Conservation (phyloP, 768 basidiomycete species). For the Pleurotus giganteus region DNA sequence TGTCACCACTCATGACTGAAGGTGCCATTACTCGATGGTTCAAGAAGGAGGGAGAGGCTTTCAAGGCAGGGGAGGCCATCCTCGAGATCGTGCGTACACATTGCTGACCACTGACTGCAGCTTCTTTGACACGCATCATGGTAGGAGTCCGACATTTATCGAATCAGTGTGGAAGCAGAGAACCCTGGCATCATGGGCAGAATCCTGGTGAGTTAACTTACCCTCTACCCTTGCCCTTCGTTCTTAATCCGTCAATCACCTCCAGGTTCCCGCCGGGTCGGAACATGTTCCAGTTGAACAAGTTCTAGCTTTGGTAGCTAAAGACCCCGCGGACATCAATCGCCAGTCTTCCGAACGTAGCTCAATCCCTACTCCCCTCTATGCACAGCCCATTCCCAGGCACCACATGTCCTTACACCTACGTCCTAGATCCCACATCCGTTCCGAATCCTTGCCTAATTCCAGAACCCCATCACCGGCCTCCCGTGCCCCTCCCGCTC, state of each 20-base stretch:
- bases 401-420: background rate
- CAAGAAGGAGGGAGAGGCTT: slow-evolving; percentile 72
- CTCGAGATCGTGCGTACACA: slow-evolving; percentile 64
- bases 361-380: background rate
- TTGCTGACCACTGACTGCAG: background rate
- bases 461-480: background rate
- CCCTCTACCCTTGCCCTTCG: background rate
- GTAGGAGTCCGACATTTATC: slow-evolving; percentile 76
- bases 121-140: background rate
- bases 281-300: slow-evolving; percentile 46
- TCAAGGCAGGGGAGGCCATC: slow-evolving; percentile 68
- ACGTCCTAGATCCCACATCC: background rate
- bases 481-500: background rate
- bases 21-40: slow-evolving; percentile 81
- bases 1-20: slow-evolving; percentile 89
- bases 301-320: slow-evolving; percentile 14
- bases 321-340: background rate
- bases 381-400: background rate
- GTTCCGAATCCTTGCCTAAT: background rate
- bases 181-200: slow-evolving; percentile 84
- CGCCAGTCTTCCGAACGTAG: background rate
- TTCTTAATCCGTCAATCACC: background rate
- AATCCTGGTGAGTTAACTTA: slow-evolving; percentile 59
- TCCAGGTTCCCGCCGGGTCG: slow-evolving; percentile 61
- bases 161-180: slow-evolving; percentile 88